These are phyloP conservation scores for Pseudoneurospora amorphoporcata DNA, from an alignment of 495 filamentous ascomycete genomes.

Conservation along the genomic window DNA sequence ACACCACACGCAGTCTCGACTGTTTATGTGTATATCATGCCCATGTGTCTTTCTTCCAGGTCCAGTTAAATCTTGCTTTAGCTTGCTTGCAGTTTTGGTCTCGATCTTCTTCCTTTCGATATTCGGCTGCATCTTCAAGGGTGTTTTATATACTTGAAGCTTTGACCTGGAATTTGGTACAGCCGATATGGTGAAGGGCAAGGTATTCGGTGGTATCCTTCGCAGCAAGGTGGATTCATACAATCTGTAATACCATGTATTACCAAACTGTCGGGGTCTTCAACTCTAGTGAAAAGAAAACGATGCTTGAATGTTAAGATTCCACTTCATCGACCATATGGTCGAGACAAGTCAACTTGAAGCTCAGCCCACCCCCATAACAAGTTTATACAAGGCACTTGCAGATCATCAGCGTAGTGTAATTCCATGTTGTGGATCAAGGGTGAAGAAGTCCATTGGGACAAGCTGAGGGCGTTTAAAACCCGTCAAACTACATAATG, in stretches of 20 bases:
- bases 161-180: background rate
- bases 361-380: background rate
- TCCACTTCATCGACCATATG: background rate
- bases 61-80: background rate
- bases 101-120: background rate
- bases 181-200: background rate
- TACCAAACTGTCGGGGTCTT: background rate
- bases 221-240: background rate
- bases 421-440: background rate
- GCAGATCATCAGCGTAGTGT: background rate
- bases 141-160: background rate
- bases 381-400: background rate
- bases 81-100: background rate
- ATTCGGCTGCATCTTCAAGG: background rate
- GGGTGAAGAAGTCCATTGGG: background rate
- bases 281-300: background rate
- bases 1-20: background rate
- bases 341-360: background rate
- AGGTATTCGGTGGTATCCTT: background rate
- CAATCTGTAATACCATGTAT: background rate
- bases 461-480: background rate
- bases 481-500: background rate
- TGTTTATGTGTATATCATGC: background rate
- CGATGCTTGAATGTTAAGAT: background rate
- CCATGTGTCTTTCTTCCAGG: background rate